Conservation (phyloP, 371 early-diverging fungal species). For the Sporodiniella umbellata region DNA sequence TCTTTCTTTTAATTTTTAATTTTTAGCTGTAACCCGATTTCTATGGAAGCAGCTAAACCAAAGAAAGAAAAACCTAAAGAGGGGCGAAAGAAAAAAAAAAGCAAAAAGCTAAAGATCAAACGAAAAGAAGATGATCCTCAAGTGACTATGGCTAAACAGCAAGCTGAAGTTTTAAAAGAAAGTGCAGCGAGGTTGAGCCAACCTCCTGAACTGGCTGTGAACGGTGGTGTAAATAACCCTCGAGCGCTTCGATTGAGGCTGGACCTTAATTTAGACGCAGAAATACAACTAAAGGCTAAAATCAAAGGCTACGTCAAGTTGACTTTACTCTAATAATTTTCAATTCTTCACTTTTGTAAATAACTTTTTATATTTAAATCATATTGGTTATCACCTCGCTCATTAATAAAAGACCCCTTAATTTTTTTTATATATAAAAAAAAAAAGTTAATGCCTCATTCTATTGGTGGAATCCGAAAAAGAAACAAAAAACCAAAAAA, state of each 20-base stretch:
- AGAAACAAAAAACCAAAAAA: no score
- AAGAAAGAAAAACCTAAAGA: not conserved
- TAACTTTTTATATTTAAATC: no score
- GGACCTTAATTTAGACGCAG: slow-evolving; percentile 23
- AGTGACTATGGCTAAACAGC: slow-evolving; percentile 9
- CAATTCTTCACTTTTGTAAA: no score
- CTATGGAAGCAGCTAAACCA: not conserved
- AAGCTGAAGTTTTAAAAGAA: slow-evolving; percentile 11
- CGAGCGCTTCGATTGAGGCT: slow-evolving; percentile 13
- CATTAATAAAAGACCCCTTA: no score
- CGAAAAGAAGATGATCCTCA: not conserved
- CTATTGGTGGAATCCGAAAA: no score
- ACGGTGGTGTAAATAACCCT: slow-evolving; percentile 3
- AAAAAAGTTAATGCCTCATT: no score
- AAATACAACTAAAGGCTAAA: slow-evolving; percentile 17
- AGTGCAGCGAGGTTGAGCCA: not conserved
- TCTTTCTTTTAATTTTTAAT: not conserved
- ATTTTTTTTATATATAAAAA: no score
- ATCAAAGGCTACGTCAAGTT: slow-evolving; percentile 17
- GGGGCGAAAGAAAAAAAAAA: not conserved
- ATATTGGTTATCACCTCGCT: no score
- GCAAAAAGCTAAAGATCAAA: no score
- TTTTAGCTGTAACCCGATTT: not conserved
- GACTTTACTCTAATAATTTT: slow-evolving; percentile 8
- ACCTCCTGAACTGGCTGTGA: slow-evolving; percentile 4